A percentile compares a stretch with the other conserved stretches of the same genome.
phyloP scores from a whole-genome alignment of 2,329 filamentous ascomycete genomes.

The Paraphoma sp. region DNA sequence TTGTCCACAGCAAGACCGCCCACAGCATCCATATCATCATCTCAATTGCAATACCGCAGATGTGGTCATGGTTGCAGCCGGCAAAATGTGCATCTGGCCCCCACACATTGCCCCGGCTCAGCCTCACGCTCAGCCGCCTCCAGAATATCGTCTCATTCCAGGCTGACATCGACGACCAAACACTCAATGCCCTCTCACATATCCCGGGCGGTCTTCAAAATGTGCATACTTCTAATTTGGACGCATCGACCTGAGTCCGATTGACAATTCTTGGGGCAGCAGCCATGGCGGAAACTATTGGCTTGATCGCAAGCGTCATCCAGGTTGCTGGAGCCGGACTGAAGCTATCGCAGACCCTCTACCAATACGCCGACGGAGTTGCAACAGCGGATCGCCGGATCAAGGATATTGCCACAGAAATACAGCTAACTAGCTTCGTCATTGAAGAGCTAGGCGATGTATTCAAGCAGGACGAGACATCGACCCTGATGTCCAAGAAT shows the following conservation, averaged over 20 bases:
- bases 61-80: neutral
- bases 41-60: too few relatives aligned
- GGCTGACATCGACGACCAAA: neutral
- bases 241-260: neutral
- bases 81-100: too few relatives aligned
- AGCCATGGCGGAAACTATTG: constrained; percentile 32
- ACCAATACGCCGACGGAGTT: constrained; percentile 41
- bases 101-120: neutral
- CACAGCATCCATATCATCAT: too few relatives aligned
- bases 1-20: too few relatives aligned
- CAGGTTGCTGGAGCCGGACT: constrained; percentile 39
- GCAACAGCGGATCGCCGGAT: constrained; percentile 35
- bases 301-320: constrained; percentile 39
- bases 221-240: neutral
- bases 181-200: neutral
- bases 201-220: neutral
- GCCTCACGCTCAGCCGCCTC: neutral
- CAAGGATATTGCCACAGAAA: constrained; percentile 37
- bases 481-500: constrained; percentile 30
- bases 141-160: neutral
- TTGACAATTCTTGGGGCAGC: neutral
- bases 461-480: constrained; percentile 33
- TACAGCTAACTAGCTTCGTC: constrained; percentile 34
- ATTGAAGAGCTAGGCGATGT: constrained; percentile 36
- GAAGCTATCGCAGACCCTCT: constrained; percentile 37